A percentile compares a stretch with the other conserved stretches of the same genome.
Evolutionary conservation across 108 stramenopile genomes (phyloP).

Genomic region (Cyclotella kingstonii): DNA sequence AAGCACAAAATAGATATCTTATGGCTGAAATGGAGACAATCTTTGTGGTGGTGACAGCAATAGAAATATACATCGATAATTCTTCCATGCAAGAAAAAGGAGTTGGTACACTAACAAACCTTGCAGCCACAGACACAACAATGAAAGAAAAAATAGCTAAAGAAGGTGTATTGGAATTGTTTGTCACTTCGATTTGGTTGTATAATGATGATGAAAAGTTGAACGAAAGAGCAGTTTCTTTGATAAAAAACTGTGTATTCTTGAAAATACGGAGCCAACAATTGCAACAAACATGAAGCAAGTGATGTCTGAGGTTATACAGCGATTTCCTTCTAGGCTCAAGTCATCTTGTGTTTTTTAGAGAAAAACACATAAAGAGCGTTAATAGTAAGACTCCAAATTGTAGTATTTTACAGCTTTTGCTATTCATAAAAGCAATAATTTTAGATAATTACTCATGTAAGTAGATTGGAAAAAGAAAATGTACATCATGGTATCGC

Average conservation of each 20-base stretch:
- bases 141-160: constrained; percentile 62
- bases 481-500: too few relatives aligned
- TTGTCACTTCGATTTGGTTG: constrained; percentile 75
- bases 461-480: too few relatives aligned
- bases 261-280: constrained; percentile 53
- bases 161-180: constrained; percentile 64
- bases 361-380: constrained; percentile 1
- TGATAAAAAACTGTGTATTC: constrained; percentile 53
- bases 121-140: constrained; percentile 47
- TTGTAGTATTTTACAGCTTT: too few relatives aligned
- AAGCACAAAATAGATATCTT: constrained; percentile 15
- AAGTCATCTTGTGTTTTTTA: constrained; percentile 4
- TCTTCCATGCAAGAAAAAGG: constrained; percentile 67
- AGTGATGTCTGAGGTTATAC: constrained; percentile 45
- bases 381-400: too few relatives aligned
- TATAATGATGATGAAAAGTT: constrained; percentile 52
- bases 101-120: constrained; percentile 62
- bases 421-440: too few relatives aligned
- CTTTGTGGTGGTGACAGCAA: constrained; percentile 55
- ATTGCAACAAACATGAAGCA: constrained; percentile 55
- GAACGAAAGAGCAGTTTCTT: constrained; percentile 59
- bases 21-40: constrained; percentile 59
- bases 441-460: too few relatives aligned
- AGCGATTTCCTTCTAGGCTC: constrained; percentile 52
- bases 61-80: constrained; percentile 59